Evolutionary conservation across 208 protist genomes (phyloP).

Genomic region (Acanthamoeba triangularis): DNA sequence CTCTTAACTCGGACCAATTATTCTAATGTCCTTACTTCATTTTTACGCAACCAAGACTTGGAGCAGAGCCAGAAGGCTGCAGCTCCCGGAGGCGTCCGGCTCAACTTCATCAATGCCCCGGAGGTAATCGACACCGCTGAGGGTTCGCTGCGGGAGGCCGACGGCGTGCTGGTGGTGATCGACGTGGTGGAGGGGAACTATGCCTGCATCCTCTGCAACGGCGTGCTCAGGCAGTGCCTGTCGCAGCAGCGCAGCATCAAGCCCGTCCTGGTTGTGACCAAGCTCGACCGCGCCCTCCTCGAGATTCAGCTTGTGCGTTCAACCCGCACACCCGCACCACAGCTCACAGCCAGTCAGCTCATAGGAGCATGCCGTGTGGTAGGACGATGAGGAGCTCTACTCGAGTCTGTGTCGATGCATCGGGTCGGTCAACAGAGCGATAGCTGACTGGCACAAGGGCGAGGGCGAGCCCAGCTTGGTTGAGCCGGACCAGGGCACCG

Average conservation of each 20-base stretch:
- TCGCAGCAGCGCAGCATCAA: conserved; percentile 96
- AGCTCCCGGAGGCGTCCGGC: conserved; percentile 93
- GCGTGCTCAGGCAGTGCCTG: conserved; percentile 98
- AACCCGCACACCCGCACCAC: too few species aligned
- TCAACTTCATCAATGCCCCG: conserved; percentile 99
- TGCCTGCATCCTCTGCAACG: conserved; percentile 99
- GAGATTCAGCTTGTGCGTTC: conserved; percentile 94
- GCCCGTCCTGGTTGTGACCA: conserved; percentile 99
- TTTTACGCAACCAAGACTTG: too few species aligned
- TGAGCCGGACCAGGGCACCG: conserved; percentile 95
- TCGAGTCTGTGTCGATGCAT: conserved; percentile 94
- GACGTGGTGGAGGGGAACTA: conserved; percentile 99
- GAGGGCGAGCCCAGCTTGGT: conserved; percentile 95
- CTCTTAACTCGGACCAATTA: too few species aligned
- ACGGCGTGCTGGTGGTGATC: conserved; percentile 99
- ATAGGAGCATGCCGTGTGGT: background rate
- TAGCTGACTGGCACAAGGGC: conserved; percentile 97
- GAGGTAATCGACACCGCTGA: conserved; percentile 99
- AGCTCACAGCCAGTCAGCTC: too few species aligned
- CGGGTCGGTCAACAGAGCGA: conserved; percentile 97
- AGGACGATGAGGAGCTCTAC: conserved; percentile 90
- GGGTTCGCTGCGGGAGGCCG: conserved; percentile 99
- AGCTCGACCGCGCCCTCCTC: conserved; percentile 98
- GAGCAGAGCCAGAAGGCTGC: background rate
- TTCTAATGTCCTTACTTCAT: too few species aligned